Evolutionary conservation across 495 filamentous ascomycete genomes (phyloP).

Genomic region (Chaetomium fimeti): DNA sequence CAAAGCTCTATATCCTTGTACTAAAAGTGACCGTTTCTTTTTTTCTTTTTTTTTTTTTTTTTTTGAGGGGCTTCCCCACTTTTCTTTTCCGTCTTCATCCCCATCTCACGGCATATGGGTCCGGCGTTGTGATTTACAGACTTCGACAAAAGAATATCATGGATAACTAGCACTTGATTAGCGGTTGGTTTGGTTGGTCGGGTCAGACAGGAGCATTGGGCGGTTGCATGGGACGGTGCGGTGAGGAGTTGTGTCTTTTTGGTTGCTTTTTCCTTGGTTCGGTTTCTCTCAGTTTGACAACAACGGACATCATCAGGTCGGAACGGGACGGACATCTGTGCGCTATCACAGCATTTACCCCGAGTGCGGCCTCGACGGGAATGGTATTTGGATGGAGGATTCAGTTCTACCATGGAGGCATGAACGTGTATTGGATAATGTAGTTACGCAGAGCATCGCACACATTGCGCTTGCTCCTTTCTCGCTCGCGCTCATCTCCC

Average conservation of each 20-base stretch:
- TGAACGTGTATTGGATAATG: slow-evolving; percentile 17
- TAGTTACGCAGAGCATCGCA: slow-evolving; percentile 12
- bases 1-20: slow-evolving; percentile 1
- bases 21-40: slow-evolving; percentile 8
- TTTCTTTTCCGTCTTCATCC: neutral
- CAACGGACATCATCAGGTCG: neutral
- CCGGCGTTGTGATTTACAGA: slow-evolving; percentile 12
- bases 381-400: neutral
- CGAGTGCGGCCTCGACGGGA: neutral
- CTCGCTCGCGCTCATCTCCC: neutral
- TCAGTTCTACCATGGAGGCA: neutral
- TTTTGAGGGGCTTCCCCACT: too few species aligned
- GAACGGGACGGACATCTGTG: neutral
- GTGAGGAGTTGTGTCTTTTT: slow-evolving; percentile 13
- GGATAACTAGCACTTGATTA: neutral
- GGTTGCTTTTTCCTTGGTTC: neutral
- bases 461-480: neutral
- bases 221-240: slow-evolving; percentile 17
- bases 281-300: neutral
- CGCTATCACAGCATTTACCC: neutral
- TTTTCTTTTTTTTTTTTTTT: neutral
- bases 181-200: neutral
- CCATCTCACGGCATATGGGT: neutral
- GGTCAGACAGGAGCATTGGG: slow-evolving; percentile 10
- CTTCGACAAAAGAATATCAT: slow-evolving; percentile 5